A percentile compares a stretch with the other conserved stretches of the same genome.
Conservation (phyloP, 2,329 filamentous ascomycete species). For the Akanthomyces dipterigenus region DNA sequence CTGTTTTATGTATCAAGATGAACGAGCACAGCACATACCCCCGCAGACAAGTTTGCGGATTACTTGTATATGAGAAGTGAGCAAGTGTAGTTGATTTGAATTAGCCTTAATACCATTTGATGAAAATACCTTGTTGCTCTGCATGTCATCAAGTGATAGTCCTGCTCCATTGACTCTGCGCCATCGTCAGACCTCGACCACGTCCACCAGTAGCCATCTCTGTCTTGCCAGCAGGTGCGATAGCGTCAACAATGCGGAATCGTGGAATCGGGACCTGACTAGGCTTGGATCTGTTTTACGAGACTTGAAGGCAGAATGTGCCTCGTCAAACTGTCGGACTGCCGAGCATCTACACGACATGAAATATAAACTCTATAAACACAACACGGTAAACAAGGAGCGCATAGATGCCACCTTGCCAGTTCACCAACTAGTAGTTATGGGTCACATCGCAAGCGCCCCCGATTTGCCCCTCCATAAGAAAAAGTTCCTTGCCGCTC, state of each 20-base stretch:
- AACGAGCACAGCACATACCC: slow-evolving; percentile 9
- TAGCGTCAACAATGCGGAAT: too few relatives aligned
- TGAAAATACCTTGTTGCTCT: not conserved
- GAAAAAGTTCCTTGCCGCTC: not conserved
- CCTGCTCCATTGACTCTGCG: not conserved
- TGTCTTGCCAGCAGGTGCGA: too few relatives aligned
- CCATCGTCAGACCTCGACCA: too few relatives aligned
- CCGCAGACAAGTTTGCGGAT: not conserved
- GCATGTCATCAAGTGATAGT: not conserved
- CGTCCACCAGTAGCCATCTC: too few relatives aligned
- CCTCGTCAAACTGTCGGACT: too few relatives aligned
- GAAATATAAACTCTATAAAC: too few relatives aligned
- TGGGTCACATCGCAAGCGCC: not conserved
- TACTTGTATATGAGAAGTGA: not conserved
- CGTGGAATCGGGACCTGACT: too few relatives aligned
- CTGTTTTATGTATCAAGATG: slow-evolving; percentile 7
- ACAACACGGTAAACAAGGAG: not conserved
- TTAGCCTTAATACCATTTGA: not conserved
- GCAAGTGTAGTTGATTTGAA: not conserved
- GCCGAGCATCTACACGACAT: too few relatives aligned
- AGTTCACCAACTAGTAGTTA: too few relatives aligned
- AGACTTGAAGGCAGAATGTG: too few relatives aligned
- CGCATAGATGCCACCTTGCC: not conserved
- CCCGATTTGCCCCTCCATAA: not conserved
- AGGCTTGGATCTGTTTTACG: too few relatives aligned